phyloP scores from a whole-genome alignment of 129 eudicot genomes.

The Flaveria sonorensis region DNA sequence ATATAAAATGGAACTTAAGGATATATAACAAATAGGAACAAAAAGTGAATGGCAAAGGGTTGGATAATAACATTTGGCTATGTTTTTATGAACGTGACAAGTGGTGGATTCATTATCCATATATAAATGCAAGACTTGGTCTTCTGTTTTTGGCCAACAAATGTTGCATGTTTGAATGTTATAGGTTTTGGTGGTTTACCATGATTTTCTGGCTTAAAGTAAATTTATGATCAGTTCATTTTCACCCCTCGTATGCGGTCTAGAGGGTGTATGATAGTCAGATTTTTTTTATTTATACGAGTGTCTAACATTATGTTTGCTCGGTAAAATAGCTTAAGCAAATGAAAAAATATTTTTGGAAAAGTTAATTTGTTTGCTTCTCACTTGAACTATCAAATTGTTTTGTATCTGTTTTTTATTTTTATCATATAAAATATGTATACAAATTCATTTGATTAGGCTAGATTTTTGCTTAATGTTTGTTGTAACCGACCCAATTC shows the following conservation, averaged over 20 bases:
- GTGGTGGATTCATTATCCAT: constrained; percentile 29
- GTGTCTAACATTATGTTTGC: background rate
- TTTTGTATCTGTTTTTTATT: too few species aligned
- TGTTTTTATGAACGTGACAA: constrained; percentile 25
- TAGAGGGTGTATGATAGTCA: too few species aligned
- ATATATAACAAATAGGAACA: constrained; percentile 21
- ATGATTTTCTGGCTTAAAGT: background rate
- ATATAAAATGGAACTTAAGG: constrained; percentile 3
- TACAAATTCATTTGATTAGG: too few species aligned
- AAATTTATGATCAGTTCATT: background rate
- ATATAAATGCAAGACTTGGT: constrained; percentile 19
- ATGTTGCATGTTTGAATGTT: constrained; percentile 5
- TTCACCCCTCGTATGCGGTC: too few species aligned
- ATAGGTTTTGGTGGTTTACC: constrained; percentile 14
- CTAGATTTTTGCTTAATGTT: too few species aligned
- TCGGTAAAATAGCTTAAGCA: too few species aligned
- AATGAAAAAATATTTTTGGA: too few species aligned
- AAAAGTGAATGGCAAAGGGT: constrained; percentile 6
- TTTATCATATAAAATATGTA: too few species aligned
- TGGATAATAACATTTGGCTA: constrained; percentile 20
- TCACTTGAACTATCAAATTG: too few species aligned
- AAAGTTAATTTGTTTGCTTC: too few species aligned
- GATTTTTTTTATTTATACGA: background rate
- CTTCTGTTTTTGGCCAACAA: constrained; percentile 17
- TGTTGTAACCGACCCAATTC: too few species aligned